Evolutionary conservation across 2,329 filamentous ascomycete species (phyloP).

Genomic region (Hirsutella rhossiliensis): DNA sequence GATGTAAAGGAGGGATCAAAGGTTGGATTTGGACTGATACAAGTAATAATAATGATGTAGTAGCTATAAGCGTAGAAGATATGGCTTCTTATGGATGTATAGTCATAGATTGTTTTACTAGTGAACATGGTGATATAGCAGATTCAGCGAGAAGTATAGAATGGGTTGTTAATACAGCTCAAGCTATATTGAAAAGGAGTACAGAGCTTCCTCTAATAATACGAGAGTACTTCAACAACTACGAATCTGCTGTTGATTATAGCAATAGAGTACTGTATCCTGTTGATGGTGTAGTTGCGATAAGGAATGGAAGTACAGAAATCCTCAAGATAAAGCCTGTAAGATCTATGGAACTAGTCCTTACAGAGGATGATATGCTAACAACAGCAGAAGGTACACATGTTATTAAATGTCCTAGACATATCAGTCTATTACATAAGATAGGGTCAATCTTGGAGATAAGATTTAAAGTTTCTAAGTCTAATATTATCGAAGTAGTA

Average conservation of each 20-base stretch:
- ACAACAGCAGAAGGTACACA: background rate
- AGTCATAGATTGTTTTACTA: background rate
- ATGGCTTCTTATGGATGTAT: background rate
- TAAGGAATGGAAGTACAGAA: background rate
- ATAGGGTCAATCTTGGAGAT: background rate
- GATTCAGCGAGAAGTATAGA: background rate
- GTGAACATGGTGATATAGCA: background rate
- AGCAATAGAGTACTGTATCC: background rate
- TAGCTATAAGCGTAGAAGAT: background rate
- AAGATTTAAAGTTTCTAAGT: background rate
- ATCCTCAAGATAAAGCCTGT: constrained; percentile 1
- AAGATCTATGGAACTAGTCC: background rate
- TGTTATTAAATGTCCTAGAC: background rate
- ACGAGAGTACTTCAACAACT: background rate
- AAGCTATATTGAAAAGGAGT: background rate
- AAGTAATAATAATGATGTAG: background rate
- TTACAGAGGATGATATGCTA: background rate
- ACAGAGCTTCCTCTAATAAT: background rate
- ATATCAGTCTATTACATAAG: background rate
- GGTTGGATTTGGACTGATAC: background rate
- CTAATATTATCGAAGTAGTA: background rate
- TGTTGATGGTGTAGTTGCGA: background rate
- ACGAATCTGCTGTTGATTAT: background rate
- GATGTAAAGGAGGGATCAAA: background rate
- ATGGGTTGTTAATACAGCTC: background rate